phyloP scores from a whole-genome alignment of 352 stramenopile genomes.

The Saprolegnia parasitica region DNA sequence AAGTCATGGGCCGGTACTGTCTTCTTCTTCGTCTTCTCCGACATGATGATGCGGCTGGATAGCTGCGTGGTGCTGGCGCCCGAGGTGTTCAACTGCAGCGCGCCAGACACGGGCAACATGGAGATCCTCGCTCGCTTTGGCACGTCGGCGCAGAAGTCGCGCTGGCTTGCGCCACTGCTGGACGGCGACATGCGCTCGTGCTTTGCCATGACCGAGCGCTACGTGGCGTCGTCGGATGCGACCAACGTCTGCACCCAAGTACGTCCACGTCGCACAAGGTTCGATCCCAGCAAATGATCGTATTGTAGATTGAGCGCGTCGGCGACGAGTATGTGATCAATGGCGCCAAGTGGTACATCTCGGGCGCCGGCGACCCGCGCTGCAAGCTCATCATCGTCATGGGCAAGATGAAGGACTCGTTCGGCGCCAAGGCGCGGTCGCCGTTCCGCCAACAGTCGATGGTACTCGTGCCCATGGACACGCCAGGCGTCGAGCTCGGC shows the following conservation, averaged over 20 bases:
- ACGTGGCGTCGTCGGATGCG: constrained; percentile 93
- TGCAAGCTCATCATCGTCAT: constrained; percentile 89
- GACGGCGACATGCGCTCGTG: constrained; percentile 90
- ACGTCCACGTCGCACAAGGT: constrained; percentile 11
- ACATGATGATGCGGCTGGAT: background rate
- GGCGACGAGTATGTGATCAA: constrained; percentile 90
- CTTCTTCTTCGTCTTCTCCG: background rate
- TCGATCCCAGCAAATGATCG: background rate
- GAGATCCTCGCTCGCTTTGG: constrained; percentile 93
- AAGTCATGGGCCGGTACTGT: constrained; percentile 86
- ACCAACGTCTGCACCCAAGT: constrained; percentile 93
- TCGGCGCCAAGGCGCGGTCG: constrained; percentile 31
- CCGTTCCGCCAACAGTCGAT: constrained; percentile 81
- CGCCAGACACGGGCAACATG: constrained; percentile 98
- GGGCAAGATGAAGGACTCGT: constrained; percentile 54
- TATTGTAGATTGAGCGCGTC: constrained; percentile 40
- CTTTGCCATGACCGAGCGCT: constrained; percentile 97
- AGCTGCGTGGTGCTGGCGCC: constrained; percentile 80
- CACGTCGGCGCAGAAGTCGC: constrained; percentile 55
- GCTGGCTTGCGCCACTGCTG: constrained; percentile 91
- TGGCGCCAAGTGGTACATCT: constrained; percentile 96
- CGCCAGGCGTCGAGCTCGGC: constrained; percentile 36
- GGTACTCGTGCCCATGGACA: constrained; percentile 47
- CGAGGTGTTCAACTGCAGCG: constrained; percentile 96
- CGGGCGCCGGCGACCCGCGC: constrained; percentile 91